Conservation (phyloP, 2,329 filamentous ascomycete species). For the Lojkania enalia region DNA sequence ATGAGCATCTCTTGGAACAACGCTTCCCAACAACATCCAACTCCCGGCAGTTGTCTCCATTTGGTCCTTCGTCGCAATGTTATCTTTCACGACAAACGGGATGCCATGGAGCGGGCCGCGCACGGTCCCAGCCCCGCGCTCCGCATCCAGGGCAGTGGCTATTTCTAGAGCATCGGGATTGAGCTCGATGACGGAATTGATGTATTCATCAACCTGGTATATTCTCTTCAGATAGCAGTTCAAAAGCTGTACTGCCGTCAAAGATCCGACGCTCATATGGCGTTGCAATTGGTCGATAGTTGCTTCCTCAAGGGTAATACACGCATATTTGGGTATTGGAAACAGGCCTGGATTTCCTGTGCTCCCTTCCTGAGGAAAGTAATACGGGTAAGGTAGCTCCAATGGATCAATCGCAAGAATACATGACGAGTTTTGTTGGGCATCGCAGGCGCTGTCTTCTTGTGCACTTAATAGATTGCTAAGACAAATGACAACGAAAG, state of each 20-base stretch:
- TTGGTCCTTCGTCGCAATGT: conserved; percentile 60
- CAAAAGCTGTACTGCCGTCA: conserved; percentile 4
- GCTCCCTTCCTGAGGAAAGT: conserved; percentile 26
- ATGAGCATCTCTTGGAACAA: conserved; percentile 68
- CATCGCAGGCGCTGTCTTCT: background rate
- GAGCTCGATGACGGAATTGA: conserved; percentile 65
- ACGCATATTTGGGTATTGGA: conserved; percentile 63
- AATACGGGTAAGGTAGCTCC: conserved; percentile 23
- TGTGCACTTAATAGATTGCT: background rate
- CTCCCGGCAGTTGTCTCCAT: conserved; percentile 76
- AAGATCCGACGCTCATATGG: conserved; percentile 53
- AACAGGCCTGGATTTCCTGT: conserved; percentile 48
- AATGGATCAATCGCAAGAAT: conserved; percentile 4
- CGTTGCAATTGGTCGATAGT: conserved; percentile 67
- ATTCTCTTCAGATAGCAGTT: conserved; percentile 57
- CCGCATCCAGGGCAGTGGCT: conserved; percentile 62
- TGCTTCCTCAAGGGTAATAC: conserved; percentile 67
- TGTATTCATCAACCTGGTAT: conserved; percentile 64
- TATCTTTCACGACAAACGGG: conserved; percentile 73
- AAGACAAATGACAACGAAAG: background rate
- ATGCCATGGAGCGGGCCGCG: conserved; percentile 74
- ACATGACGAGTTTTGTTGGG: too few relatives aligned
- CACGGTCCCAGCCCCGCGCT: conserved; percentile 59
- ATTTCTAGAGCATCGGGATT: conserved; percentile 70
- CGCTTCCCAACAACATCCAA: conserved; percentile 66